Evolutionary conservation across 805 yeast species (phyloP).

Genomic region (Candida succiphila): DNA sequence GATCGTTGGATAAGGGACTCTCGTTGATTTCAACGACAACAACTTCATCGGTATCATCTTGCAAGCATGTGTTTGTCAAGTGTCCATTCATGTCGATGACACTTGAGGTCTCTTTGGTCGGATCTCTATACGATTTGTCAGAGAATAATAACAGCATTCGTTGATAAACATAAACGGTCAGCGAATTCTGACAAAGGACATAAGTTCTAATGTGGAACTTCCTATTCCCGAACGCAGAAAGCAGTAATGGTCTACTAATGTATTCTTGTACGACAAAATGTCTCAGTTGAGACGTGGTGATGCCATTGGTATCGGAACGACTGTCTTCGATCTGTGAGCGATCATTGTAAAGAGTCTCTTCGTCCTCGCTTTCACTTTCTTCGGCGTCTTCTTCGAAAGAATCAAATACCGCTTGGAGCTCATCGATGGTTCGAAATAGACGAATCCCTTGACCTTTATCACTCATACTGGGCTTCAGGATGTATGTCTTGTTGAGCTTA

Average conservation of each 20-base stretch:
- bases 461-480: constrained; percentile 92
- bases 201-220: constrained; percentile 89
- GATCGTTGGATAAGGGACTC: constrained; percentile 26
- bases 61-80: constrained; percentile 89
- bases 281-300: constrained; percentile 78
- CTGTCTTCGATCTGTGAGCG: constrained; percentile 2
- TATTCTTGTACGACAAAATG: constrained; percentile 90
- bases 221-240: constrained; percentile 47
- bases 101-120: constrained; percentile 22
- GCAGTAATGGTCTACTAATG: constrained; percentile 53
- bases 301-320: constrained; percentile 38
- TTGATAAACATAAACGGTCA: constrained; percentile 70
- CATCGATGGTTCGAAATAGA: constrained; percentile 66
- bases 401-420: constrained; percentile 75
- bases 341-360: constrained; percentile 18
- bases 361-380: constrained; percentile 49
- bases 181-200: constrained; percentile 63
- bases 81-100: constrained; percentile 56
- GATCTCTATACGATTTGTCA: constrained; percentile 32
- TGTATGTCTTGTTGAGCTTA: constrained; percentile 48
- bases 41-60: constrained; percentile 27
- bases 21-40: constrained; percentile 58
- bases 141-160: constrained; percentile 82
- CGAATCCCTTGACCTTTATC: constrained; percentile 96
- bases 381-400: constrained; percentile 71